Percentiles rank a stretch among this genome's conserved stretches.
Conservation (phyloP, 2,329 filamentous ascomycete species). For the Tolypocladium tropicale region DNA sequence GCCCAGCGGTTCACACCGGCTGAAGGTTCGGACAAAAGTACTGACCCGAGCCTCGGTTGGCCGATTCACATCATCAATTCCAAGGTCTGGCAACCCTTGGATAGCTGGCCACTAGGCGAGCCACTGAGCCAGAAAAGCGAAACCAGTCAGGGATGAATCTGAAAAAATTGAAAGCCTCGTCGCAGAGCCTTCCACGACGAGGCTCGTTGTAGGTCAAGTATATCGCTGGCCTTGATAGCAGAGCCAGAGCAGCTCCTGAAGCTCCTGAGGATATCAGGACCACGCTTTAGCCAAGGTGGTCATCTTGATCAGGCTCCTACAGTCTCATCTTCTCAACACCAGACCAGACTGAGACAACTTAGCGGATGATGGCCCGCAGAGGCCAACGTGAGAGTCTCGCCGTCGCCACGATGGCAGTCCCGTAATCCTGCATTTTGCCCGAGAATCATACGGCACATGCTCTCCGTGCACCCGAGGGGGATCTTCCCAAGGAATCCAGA, state of each 20-base stretch:
- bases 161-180: no score
- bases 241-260: not conserved
- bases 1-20: not conserved
- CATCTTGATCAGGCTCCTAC: not conserved
- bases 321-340: not conserved
- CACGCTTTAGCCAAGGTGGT: not conserved
- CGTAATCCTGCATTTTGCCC: not conserved
- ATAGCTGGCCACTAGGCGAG: not conserved
- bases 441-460: not conserved
- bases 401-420: not conserved
- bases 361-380: not conserved
- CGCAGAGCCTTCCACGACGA: no score
- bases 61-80: not conserved
- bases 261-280: not conserved
- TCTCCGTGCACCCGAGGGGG: not conserved
- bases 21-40: not conserved
- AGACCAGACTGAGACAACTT: not conserved
- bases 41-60: not conserved
- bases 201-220: no score
- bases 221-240: no score
- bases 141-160: no score
- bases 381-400: not conserved
- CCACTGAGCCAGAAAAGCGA: not conserved
- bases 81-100: no score
- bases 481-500: not conserved